These are phyloP conservation scores for Pinus tabuliformis DNA, from an alignment of 75 land plant species.

Conservation along the genomic window DNA sequence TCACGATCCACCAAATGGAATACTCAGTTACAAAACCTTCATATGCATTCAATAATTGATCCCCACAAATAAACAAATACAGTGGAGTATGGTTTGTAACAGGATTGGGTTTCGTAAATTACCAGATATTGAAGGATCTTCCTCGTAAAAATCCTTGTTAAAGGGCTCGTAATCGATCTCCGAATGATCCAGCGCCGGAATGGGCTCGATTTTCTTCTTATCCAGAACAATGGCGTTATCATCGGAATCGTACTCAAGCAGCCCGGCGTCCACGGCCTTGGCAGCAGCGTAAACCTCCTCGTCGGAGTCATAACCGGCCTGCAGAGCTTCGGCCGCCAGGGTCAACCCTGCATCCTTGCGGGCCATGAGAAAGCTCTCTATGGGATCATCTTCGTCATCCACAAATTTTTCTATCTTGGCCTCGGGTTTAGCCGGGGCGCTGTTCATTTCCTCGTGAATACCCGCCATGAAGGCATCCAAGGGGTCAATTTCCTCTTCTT, in stretches of 20 bases:
- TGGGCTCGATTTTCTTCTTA: conserved; percentile 88
- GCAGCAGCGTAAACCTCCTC: conserved; percentile 99
- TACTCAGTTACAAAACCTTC: too few relatives aligned
- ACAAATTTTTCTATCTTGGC: conserved; percentile 46
- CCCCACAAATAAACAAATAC: too few relatives aligned
- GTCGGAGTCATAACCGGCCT: conserved; percentile 96
- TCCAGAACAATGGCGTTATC: conserved; percentile 73
- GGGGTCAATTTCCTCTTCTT: conserved; percentile 85
- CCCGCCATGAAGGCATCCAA: conserved; percentile 99
- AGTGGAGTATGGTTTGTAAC: too few relatives aligned
- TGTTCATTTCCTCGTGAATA: conserved; percentile 79
- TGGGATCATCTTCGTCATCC: conserved; percentile 86
- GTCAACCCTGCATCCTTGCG: conserved; percentile 81
- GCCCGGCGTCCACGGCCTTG: conserved; percentile 92
- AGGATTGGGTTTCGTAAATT: conserved; percentile 1
- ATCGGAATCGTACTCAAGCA: conserved; percentile 93
- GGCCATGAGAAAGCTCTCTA: conserved; percentile 85
- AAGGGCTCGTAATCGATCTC: conserved; percentile 79
- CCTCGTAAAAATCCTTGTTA: conserved; percentile 94
- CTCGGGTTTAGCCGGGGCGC: conserved; percentile 48
- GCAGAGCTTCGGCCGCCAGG: conserved; percentile 85
- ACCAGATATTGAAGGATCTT: conserved; percentile 86
- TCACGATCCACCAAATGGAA: too few relatives aligned
- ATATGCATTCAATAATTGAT: too few relatives aligned
- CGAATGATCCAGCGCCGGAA: conserved; percentile 82